These are phyloP conservation scores for Saccharomyces pastorianus DNA, from an alignment of 1,139 yeast genomes.

Conservation along the genomic window DNA sequence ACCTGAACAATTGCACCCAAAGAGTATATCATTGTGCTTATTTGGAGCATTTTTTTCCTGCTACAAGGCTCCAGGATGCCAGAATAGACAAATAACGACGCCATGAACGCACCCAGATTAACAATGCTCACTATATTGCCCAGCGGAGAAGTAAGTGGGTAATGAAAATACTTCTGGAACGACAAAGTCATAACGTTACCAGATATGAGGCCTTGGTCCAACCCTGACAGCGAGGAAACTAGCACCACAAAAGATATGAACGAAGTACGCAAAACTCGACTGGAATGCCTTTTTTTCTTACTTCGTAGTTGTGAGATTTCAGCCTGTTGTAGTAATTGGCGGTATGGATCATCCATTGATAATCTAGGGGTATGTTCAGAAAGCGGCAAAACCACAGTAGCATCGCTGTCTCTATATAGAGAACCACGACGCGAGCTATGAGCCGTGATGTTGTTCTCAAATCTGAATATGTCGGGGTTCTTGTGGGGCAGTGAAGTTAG, in stretches of 20 bases:
- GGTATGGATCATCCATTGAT: constrained; percentile 3
- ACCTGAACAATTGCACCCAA: background rate
- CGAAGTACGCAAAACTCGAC: background rate
- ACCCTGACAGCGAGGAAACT: background rate
- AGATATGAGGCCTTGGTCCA: background rate
- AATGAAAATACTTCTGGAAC: background rate
- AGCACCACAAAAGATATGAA: background rate
- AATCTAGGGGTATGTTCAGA: background rate
- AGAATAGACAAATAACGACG: background rate
- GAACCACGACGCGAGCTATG: constrained; percentile 5
- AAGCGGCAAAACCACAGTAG: constrained; percentile 2
- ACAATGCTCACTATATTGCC: background rate
- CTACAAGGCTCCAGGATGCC: background rate
- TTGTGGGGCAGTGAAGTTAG: constrained; percentile 12
- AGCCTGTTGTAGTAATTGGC: background rate
- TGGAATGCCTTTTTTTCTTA: background rate
- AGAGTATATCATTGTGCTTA: background rate
- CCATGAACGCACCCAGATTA: background rate
- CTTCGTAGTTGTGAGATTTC: background rate
- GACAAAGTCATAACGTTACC: background rate
- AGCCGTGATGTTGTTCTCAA: constrained; percentile 4
- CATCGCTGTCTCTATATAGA: constrained; percentile 11
- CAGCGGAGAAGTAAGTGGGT: background rate
- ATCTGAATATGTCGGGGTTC: constrained; percentile 11
- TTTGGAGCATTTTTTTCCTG: background rate